Evolutionary conservation across 1,284 basidiomycete species (phyloP).

Genomic region (Trichosporon ovoides): DNA sequence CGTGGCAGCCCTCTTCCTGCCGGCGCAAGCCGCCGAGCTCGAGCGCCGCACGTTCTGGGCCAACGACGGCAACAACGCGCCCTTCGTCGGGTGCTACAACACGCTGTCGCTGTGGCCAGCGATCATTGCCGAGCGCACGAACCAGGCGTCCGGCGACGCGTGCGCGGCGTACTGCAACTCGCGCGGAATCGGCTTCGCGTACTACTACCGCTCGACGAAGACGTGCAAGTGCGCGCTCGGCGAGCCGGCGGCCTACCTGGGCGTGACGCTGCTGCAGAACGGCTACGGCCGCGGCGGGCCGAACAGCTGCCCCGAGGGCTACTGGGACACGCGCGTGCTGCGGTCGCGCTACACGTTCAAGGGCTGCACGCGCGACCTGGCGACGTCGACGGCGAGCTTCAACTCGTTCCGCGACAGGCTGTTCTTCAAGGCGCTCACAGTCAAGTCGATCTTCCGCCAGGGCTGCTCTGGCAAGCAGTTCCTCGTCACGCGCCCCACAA

Average conservation of each 20-base stretch:
- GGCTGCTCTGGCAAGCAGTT: background rate
- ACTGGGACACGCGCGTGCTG: slow-evolving; percentile 4
- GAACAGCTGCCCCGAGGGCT: background rate
- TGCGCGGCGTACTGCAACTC: background rate
- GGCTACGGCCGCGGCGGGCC: background rate
- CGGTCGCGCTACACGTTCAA: background rate
- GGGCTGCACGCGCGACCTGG: background rate
- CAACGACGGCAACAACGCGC: background rate
- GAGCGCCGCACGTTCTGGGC: background rate
- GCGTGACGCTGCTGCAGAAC: background rate
- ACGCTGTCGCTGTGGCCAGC: background rate
- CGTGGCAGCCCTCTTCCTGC: background rate
- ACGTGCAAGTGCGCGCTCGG: background rate
- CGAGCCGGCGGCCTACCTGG: background rate
- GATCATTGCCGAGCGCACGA: background rate
- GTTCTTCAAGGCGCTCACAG: background rate
- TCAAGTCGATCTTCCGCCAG: background rate
- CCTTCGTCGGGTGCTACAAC: slow-evolving; percentile 1
- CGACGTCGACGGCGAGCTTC: background rate
- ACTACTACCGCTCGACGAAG: background rate
- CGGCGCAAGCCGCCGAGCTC: background rate
- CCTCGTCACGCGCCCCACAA: background rate
- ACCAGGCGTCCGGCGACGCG: background rate
- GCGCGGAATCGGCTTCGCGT: background rate
- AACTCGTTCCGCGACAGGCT: slow-evolving; percentile 1